Base-by-base conservation (phyloP, 805 yeast genomes). In the Brettanomyces sp. region DNA sequence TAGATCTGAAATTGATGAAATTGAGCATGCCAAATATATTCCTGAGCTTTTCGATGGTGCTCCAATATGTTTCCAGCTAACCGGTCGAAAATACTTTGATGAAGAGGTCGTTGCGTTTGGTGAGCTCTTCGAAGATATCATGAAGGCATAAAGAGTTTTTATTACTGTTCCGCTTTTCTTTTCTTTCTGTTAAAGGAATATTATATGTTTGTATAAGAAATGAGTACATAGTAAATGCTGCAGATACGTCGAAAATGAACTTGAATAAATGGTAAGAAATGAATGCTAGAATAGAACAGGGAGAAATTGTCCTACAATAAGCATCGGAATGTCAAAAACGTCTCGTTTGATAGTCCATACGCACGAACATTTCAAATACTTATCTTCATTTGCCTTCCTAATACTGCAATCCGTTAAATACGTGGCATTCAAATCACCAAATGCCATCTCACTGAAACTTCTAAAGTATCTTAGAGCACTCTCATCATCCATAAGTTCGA, bases 301-400 rank as follows among this genome's bases (percentile, higher is more conserved):
- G 39, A 85, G 59, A 56, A 85, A 83, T 57, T 86, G 91, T 0
- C 95, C 95, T 40, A 85, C 82, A 18, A 86, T 79, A 56, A 86
- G 67, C 86, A 85, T 80, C 6, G 95, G 95, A 42, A 86, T 78
- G 62, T 85, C 91, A 64, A 85, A 86, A 42, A 82, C 78, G 64
- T 86, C 95, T 53, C 93, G 68, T 53, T 84, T 84, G 13, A 86
- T 87, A 0, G 95, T 86, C 89, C 93, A 84, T 13, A 86, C 86
- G 38, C 87, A 79, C 36, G 89, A 81, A 55, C 89, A 85, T 49
- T 77, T 77, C 39, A 62, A 54, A 52, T 64, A 64, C 53, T 69
- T 71, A 36, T 64, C 57, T 41, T 74, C 63, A 32, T 55, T 54
- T 2, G 69, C 69, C 46, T 64, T 66, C 12, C 66, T 49, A 32